Evolutionary conservation across 352 stramenopile species (phyloP), one percentile per base, ranked within the genome.

Genomic region (Phytophthora tentaculata): DNA sequence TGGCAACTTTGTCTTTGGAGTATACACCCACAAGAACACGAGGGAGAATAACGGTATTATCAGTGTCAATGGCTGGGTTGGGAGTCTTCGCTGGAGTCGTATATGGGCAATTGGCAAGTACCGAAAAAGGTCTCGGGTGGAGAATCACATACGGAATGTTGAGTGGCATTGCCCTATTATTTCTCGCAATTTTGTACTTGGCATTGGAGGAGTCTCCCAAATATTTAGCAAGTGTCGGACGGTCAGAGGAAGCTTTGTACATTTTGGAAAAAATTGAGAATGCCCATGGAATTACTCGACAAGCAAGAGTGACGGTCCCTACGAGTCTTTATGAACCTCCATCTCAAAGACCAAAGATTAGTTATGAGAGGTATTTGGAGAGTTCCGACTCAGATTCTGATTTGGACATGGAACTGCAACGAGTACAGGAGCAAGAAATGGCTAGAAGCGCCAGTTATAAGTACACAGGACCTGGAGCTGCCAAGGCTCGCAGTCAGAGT

Each of bases 161-260:
- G 29, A 77, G 75, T 61, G 74, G 65, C 26, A 61, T 74, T 20
- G 66, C 69, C 14, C 4, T 68, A 3, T 6, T 85, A 7, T 76
- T 76, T 35, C 22, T 73, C 5, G 54, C 67, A 0, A 32, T 75
- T 28, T 44, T 84, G 1, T 76, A 67, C 43, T 17, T 77, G 23
- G 61, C 45, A 9, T 56, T 92, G 24, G 67, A 75, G 17, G 86
- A 94, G 43, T 90, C 84, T 12, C 86, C 86, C 20, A 88, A 88
- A 57, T 94, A 88, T 58, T 69, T 94, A 17, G 86, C 80, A 5
- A 85, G 76, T 56, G 77, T 86, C 0, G 86, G 86, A 4, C 82
- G 83, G 1, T 52, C 77, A 20, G 76, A 89, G n/a, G 75, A 89
- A 61, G 86, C 86, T 41, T 68, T 91, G 23, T 52, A 32, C 5